Evolutionary conservation across 1,284 basidiomycete genomes (phyloP).

Genomic region (Ganoderma boninense): DNA sequence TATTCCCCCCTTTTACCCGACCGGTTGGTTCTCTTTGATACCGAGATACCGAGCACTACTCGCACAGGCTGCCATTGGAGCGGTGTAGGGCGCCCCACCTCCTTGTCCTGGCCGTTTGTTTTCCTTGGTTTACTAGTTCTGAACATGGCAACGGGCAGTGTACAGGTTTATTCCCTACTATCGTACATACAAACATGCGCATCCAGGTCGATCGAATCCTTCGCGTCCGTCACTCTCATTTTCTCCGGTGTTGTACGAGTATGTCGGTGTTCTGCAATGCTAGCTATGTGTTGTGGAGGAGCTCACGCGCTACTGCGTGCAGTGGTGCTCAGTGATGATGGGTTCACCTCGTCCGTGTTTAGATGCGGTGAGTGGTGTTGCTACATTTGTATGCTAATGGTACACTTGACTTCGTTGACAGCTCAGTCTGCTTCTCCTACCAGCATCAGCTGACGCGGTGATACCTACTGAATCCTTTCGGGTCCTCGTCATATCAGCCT

Average conservation of each 20-base stretch:
- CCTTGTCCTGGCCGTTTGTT: neutral
- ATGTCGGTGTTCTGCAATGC: slow-evolving; percentile 17
- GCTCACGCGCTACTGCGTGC: neutral
- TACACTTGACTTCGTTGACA: neutral
- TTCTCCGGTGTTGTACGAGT: slow-evolving; percentile 31
- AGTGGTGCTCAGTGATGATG: neutral
- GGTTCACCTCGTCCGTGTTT: neutral
- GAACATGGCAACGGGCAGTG: slow-evolving; percentile 15
- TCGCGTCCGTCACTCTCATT: neutral
- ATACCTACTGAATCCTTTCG: neutral
- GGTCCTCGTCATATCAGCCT: neutral
- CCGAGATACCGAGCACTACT: slow-evolving; percentile 19
- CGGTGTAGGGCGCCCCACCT: neutral
- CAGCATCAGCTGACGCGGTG: neutral
- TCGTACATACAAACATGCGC: slow-evolving; percentile 11
- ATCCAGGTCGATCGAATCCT: slow-evolving; percentile 19
- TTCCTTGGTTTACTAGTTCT: neutral
- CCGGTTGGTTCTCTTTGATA: neutral
- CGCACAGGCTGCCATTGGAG: slow-evolving; percentile 25
- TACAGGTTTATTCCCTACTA: slow-evolving; percentile 5
- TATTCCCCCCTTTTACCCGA: slow-evolving; percentile 18
- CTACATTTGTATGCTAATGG: slow-evolving; percentile 5
- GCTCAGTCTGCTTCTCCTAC: neutral
- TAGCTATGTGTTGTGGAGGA: neutral
- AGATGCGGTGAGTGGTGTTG: slow-evolving; percentile 12